Conservation (phyloP, 2,329 filamentous ascomycete genomes). For the Cladophialophora psammophila region DNA sequence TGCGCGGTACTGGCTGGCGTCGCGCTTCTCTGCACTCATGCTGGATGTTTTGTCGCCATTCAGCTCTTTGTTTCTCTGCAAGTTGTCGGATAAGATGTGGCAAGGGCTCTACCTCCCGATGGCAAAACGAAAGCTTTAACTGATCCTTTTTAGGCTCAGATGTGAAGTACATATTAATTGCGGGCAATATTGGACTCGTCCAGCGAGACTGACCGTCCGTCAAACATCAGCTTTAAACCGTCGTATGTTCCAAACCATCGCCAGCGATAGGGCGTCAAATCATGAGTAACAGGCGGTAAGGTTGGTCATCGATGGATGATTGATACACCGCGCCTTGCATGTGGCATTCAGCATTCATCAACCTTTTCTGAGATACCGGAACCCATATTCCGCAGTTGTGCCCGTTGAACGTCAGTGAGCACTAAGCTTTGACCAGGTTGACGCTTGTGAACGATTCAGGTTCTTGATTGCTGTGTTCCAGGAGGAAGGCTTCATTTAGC, state of each 20-base stretch:
- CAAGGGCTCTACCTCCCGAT: too few relatives aligned
- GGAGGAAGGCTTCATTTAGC: background rate
- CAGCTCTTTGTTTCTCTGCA: background rate
- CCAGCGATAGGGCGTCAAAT: background rate
- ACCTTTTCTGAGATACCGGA: background rate
- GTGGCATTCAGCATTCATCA: background rate
- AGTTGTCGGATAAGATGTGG: background rate
- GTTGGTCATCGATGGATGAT: background rate
- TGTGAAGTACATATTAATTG: too few relatives aligned
- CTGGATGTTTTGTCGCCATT: too few relatives aligned
- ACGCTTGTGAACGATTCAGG: background rate
- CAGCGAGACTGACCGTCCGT: too few relatives aligned
- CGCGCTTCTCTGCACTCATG: slow-evolving; percentile 61
- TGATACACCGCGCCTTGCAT: background rate
- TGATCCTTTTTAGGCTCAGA: too few relatives aligned
- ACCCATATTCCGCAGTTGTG: background rate
- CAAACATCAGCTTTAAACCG: too few relatives aligned
- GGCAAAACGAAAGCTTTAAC: too few relatives aligned
- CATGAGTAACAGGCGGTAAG: background rate
- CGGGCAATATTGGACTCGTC: too few relatives aligned
- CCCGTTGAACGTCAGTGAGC: background rate
- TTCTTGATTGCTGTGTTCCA: background rate
- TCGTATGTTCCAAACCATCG: background rate
- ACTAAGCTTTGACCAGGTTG: background rate
- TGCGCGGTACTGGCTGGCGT: slow-evolving; percentile 54